phyloP scores from a whole-genome alignment of 306 rosid genomes.

The Dryas alaskensis region DNA sequence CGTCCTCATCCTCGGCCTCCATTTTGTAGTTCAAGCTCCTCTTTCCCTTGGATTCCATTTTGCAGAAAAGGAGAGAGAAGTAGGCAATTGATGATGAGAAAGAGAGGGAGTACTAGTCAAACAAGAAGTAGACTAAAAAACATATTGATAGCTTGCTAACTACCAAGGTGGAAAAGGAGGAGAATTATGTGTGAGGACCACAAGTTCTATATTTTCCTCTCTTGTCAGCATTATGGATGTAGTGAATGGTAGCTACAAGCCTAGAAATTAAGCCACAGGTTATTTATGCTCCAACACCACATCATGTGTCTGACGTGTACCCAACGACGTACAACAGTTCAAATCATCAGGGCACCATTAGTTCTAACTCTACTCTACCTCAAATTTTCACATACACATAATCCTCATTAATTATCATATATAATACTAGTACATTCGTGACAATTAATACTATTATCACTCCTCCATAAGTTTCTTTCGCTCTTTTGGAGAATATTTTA shows the following conservation, averaged over 20 bases:
- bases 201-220: constrained; percentile 29
- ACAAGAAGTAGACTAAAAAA: constrained; percentile 16
- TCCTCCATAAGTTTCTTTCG: no score
- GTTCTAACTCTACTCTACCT: no score
- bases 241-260: constrained; percentile 23
- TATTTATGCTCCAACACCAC: constrained; percentile 9
- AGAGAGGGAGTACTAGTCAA: constrained; percentile 26
- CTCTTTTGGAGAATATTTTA: no score
- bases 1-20: constrained; percentile 40
- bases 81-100: neutral
- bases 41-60: constrained; percentile 69
- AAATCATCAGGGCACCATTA: no score
- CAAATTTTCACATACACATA: no score
- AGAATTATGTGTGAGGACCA: constrained; percentile 51
- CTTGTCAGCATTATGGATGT: constrained; percentile 26
- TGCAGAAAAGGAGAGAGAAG: neutral
- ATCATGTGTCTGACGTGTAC: neutral
- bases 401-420: no score
- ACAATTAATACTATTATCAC: no score
- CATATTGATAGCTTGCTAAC: neutral
- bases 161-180: constrained; percentile 23
- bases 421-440: no score
- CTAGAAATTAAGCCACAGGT: constrained; percentile 13
- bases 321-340: no score
- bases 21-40: constrained; percentile 35